Evolutionary conservation across 2,329 filamentous ascomycete genomes (phyloP).

Genomic region (Pseudocercospora vitis): DNA sequence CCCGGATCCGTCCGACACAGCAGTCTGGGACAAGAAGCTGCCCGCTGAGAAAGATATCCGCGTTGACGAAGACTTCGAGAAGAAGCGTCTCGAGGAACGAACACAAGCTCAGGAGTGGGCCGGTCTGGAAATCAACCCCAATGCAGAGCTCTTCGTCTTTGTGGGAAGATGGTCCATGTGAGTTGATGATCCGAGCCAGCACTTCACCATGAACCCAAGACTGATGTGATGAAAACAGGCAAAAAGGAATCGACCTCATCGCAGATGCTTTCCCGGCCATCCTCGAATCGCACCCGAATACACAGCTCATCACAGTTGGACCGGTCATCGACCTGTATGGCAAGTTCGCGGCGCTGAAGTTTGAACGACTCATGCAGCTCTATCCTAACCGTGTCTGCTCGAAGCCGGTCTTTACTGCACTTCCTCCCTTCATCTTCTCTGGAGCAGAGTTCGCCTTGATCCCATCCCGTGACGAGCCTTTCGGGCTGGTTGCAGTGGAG

Average conservation of each 20-base stretch:
- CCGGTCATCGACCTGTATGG: slow-evolving; percentile 68
- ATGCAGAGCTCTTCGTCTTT: slow-evolving; percentile 67
- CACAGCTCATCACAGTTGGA: slow-evolving; percentile 63
- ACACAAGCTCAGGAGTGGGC: slow-evolving; percentile 68
- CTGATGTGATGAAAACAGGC: too few relatives aligned
- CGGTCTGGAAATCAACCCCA: slow-evolving; percentile 59
- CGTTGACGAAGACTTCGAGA: slow-evolving; percentile 58
- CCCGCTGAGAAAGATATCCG: slow-evolving; percentile 51
- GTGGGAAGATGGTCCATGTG: slow-evolving; percentile 66
- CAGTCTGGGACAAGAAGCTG: slow-evolving; percentile 58
- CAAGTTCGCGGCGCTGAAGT: slow-evolving; percentile 65
- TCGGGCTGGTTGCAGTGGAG: slow-evolving; percentile 67
- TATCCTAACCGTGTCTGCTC: slow-evolving; percentile 66
- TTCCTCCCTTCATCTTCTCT: slow-evolving; percentile 67
- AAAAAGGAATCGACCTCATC: slow-evolving; percentile 68
- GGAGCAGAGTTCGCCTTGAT: slow-evolving; percentile 69
- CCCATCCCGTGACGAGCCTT: slow-evolving; percentile 67
- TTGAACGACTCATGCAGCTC: slow-evolving; percentile 63
- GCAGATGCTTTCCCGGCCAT: slow-evolving; percentile 66
- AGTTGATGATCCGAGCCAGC: background rate
- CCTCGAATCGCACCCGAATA: slow-evolving; percentile 59
- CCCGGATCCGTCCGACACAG: slow-evolving; percentile 65
- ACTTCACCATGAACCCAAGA: too few relatives aligned
- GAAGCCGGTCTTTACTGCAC: slow-evolving; percentile 66
- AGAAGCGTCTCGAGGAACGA: slow-evolving; percentile 54